Conservation (phyloP, 179 eudicot species). For the Silene coronaria region DNA sequence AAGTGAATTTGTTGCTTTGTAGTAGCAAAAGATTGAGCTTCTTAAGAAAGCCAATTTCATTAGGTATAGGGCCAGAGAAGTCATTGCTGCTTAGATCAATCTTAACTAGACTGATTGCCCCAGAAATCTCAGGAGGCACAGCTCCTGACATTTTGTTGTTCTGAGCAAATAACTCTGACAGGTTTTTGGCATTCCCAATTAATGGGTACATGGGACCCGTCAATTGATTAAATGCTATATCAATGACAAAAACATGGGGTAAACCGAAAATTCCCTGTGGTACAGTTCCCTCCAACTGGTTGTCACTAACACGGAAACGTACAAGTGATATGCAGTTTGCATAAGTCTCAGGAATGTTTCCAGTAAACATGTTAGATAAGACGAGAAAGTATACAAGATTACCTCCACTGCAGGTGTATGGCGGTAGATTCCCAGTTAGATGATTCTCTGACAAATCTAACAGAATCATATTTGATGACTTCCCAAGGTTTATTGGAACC, state of each 20-base stretch:
- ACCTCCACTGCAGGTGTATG: conserved; percentile 57
- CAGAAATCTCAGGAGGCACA: conserved; percentile 62
- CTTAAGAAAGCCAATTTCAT: conserved; percentile 57
- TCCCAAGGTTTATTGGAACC: conserved; percentile 64
- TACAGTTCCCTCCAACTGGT: conserved; percentile 52
- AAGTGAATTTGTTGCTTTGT: conserved; percentile 56
- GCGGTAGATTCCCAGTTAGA: conserved; percentile 59
- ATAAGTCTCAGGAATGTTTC: conserved; percentile 59
- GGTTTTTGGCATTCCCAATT: conserved; percentile 60
- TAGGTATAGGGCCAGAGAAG: conserved; percentile 66
- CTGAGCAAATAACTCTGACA: conserved; percentile 69
- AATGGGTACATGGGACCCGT: conserved; percentile 46
- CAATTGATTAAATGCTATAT: conserved; percentile 52
- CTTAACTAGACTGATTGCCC: conserved; percentile 57
- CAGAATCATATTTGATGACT: conserved; percentile 43
- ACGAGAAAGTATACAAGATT: conserved; percentile 61
- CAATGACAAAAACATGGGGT: conserved; percentile 71
- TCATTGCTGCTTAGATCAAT: conserved; percentile 71
- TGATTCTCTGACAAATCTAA: conserved; percentile 76
- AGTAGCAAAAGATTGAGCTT: conserved; percentile 53
- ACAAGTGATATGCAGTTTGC: conserved; percentile 52
- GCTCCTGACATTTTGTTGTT: conserved; percentile 61
- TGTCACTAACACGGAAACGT: conserved; percentile 71
- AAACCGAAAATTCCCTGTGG: conserved; percentile 63
- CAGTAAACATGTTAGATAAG: conserved; percentile 56